A percentile compares a stretch with the other conserved stretches of the same genome.
phyloP scores from a whole-genome alignment of 192 early-diverging fungal genomes.

The Coemansia sp. region DNA sequence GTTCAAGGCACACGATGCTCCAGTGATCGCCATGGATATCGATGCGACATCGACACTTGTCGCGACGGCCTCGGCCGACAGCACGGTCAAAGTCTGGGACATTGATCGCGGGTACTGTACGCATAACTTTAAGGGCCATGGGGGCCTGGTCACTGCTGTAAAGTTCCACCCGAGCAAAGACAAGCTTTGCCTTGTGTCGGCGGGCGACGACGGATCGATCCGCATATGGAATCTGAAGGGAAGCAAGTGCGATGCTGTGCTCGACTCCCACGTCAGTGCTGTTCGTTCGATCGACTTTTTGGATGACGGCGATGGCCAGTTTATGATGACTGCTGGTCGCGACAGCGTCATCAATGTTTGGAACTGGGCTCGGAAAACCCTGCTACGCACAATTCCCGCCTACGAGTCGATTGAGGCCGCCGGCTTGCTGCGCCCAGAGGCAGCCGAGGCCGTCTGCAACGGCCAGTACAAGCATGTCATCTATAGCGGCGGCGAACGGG shows the following conservation, averaged over 20 bases:
- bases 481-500: conserved; percentile 83
- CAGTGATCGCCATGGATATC: conserved; percentile 87
- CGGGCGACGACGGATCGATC: conserved; percentile 85
- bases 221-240: conserved; percentile 83
- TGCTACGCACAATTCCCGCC: conserved; percentile 77
- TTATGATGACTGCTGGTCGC: conserved; percentile 76
- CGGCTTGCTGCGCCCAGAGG: conserved; percentile 56
- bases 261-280: conserved; percentile 84
- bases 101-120: conserved; percentile 87
- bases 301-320: conserved; percentile 49
- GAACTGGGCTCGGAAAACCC: conserved; percentile 60
- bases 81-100: conserved; percentile 94
- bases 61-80: conserved; percentile 94
- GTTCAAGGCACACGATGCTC: conserved; percentile 82
- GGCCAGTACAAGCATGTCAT: conserved; percentile 51
- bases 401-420: conserved; percentile 85
- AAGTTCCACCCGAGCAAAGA: conserved; percentile 69
- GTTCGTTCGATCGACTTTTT: conserved; percentile 86
- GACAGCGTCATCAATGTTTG: conserved; percentile 91
- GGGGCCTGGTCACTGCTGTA: conserved; percentile 77
- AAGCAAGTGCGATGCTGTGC: conserved; percentile 66
- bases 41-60: conserved; percentile 86
- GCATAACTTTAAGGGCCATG: conserved; percentile 92
- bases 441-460: conserved; percentile 37
- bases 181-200: conserved; percentile 67